Base-by-base conservation (phyloP, 208 protist genomes). In the Acanthamoeba rhysodes region DNA sequence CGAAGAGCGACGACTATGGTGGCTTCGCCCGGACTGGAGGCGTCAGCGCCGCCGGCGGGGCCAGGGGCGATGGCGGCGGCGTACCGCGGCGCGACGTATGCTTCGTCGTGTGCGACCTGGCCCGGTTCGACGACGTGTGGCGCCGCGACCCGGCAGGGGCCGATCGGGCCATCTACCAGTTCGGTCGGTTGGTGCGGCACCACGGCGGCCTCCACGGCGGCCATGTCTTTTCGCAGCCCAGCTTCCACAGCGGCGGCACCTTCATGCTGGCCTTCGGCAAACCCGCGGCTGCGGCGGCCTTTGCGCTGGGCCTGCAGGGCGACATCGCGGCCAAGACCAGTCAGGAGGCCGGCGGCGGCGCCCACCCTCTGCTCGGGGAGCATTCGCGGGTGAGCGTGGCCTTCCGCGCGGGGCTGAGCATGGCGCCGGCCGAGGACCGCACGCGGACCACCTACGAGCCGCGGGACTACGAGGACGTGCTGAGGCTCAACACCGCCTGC, bases 201-300 rank as follows among this genome's bases (percentile, higher is more conserved):
- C 74, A 53, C 37, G 32, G 41, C 41, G 24, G 45, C 0, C 7
- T 9, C 20, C 4, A 57, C 37, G 74, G 74, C 24, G 74, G 74
- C 10, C 74, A 84, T 24, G 24, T 84, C 37, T 57, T 57, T 2
- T 84, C 74, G 37, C 32, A 24, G 22, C 37, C 74, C 2, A 84
- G 74, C 74, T 57, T 84, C 74, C 74, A 84, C 74, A 84, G 74
- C 74, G 74, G 74, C 74, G 74, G 74, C 45, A 84, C 74, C 8
- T 84, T 84, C 74, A 84, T 84, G 74, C 20, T 84, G 74, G 74
- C 74, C 37, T 84, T 84, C 12, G 74, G 4, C 37, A 20, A n/a
- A 1, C 37, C 74, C 6, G 0, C 45, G 3, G 16, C 32, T 0
- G 74, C 74, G 18, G 74, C 41, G 20, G 32, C n/a, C 10, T 84